Conservation (phyloP, 2,329 filamentous ascomycete species). For the Diaporthe citrichinensis region DNA sequence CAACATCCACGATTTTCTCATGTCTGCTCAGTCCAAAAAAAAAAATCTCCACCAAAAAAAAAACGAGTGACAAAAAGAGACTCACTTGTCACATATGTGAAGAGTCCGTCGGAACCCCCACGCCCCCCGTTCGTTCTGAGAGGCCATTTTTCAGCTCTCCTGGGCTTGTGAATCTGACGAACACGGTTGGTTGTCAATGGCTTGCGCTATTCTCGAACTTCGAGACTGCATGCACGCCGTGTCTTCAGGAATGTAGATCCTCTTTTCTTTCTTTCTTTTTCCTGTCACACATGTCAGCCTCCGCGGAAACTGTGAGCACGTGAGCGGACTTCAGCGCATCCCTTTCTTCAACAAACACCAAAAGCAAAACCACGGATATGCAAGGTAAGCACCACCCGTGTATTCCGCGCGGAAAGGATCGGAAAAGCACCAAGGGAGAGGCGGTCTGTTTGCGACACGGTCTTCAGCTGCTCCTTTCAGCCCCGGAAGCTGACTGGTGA, state of each 20-base stretch:
- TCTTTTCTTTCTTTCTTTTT: neutral
- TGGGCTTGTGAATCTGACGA: neutral
- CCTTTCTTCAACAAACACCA: neutral
- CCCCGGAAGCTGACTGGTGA: neutral
- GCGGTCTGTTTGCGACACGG: constrained; percentile 2
- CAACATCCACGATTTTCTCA: neutral
- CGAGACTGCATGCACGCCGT: neutral
- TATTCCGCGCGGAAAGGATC: neutral
- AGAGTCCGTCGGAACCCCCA: neutral
- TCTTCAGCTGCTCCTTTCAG: neutral
- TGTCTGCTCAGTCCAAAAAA: neutral
- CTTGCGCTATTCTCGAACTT: neutral
- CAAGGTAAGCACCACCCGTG: neutral
- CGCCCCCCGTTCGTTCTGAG: too few relatives aligned
- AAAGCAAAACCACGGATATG: constrained; percentile 5
- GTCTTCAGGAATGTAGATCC: neutral
- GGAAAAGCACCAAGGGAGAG: constrained; percentile 13
- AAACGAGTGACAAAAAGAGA: neutral
- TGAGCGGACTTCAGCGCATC: neutral
- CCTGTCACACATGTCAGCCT: neutral
- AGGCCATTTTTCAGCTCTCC: neutral
- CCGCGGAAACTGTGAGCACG: neutral
- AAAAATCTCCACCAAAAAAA: too few relatives aligned
- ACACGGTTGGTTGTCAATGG: neutral
- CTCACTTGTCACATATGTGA: neutral